A percentile compares a stretch with the other conserved stretches of the same genome.
Evolutionary conservation across 371 early-diverging fungal species (phyloP).

Genomic region (Smittium mucronatum): DNA sequence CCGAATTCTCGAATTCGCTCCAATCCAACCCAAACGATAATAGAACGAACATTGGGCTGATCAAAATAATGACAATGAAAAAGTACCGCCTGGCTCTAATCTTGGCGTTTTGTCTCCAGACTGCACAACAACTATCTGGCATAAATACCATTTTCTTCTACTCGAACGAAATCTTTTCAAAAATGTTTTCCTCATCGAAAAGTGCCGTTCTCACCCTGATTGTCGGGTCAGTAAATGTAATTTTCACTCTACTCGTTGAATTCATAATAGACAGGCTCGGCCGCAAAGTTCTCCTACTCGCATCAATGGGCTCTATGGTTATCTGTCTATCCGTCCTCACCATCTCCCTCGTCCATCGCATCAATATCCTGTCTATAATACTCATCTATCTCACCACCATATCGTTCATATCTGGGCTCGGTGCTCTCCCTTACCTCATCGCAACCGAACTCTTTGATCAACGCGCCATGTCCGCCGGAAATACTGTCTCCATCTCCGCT

Average conservation of each 20-base stretch:
- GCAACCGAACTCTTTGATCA: slow-evolving; percentile 78
- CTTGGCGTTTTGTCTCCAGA: slow-evolving; percentile 59
- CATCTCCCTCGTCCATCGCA: slow-evolving; percentile 38
- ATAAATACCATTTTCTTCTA: slow-evolving; percentile 89
- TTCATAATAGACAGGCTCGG: slow-evolving; percentile 68
- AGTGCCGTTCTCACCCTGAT: slow-evolving; percentile 52
- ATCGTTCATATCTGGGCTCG: slow-evolving; percentile 79
- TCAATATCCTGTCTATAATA: slow-evolving; percentile 41
- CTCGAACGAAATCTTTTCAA: slow-evolving; percentile 60
- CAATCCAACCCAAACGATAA: background rate
- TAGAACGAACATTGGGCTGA: background rate
- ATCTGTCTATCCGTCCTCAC: slow-evolving; percentile 42
- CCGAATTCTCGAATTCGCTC: background rate
- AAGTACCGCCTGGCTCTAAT: slow-evolving; percentile 44
- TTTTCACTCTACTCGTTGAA: slow-evolving; percentile 57
- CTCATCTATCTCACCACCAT: slow-evolving; percentile 66
- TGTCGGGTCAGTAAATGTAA: slow-evolving; percentile 61
- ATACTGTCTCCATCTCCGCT: slow-evolving; percentile 48
- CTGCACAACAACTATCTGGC: slow-evolving; percentile 78
- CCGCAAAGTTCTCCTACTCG: slow-evolving; percentile 60
- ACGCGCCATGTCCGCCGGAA: slow-evolving; percentile 50
- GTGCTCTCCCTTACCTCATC: slow-evolving; percentile 78
- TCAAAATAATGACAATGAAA: slow-evolving; percentile 6
- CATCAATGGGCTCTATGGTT: slow-evolving; percentile 50
- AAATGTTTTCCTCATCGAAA: slow-evolving; percentile 45